These are phyloP conservation scores for Fomitopsis pulvina DNA, from an alignment of 768 basidiomycete species.

Conservation along the genomic window DNA sequence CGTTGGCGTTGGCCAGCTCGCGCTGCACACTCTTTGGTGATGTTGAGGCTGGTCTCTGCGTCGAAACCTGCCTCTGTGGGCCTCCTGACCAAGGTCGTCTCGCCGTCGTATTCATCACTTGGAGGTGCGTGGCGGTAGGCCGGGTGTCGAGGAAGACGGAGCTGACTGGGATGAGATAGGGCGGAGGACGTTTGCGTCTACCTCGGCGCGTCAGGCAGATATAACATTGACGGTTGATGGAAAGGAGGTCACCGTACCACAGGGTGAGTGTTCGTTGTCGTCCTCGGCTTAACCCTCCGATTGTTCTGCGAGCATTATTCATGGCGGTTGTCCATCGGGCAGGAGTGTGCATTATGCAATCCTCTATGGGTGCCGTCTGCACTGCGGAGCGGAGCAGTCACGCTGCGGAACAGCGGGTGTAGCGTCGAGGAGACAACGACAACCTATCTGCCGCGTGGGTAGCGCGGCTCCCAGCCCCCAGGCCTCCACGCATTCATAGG, in stretches of 20 bases:
- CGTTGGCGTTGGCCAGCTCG: constrained; percentile 16
- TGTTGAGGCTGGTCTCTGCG: constrained; percentile 68
- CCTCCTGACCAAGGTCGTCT: constrained; percentile 59
- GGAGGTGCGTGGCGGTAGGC: constrained; percentile 21
- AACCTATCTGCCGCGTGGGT: too few species aligned
- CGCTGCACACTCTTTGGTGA: constrained; percentile 22
- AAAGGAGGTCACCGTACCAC: constrained; percentile 94
- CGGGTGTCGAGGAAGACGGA: neutral
- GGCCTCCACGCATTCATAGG: too few species aligned
- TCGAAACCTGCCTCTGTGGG: constrained; percentile 50
- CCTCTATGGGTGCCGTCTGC: too few species aligned
- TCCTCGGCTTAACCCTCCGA: too few species aligned
- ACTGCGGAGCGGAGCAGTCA: too few species aligned
- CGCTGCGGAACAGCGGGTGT: too few species aligned
- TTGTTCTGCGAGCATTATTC: too few species aligned
- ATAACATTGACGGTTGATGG: constrained; percentile 95
- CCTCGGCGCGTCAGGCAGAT: constrained; percentile 61
- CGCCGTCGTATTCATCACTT: constrained; percentile 29
- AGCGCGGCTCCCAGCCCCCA: too few species aligned
- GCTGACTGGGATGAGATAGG: constrained; percentile 28
- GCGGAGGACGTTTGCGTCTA: constrained; percentile 58
- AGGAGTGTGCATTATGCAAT: too few species aligned
- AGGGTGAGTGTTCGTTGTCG: constrained; percentile 76
- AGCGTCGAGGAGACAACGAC: too few species aligned
- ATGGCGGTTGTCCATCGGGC: too few species aligned